Percentiles rank a stretch among this genome's conserved stretches.
Conservation (phyloP, 176 grass and related monocot species). For the Raddia guianensis region DNA sequence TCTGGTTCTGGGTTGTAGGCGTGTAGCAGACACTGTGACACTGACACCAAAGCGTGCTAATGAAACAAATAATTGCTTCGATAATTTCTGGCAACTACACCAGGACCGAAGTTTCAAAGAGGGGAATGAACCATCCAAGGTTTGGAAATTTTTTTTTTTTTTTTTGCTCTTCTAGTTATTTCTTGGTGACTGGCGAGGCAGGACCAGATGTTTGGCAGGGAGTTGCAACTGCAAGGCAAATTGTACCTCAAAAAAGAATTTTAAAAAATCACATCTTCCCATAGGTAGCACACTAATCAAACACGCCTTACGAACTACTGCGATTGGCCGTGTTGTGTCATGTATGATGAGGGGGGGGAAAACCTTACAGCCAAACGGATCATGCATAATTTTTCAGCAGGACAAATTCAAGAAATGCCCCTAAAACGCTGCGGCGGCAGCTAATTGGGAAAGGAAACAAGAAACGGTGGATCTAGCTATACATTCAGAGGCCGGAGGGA, state of each 20-base stretch:
- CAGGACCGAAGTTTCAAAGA: too few relatives aligned
- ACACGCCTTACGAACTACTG: background rate
- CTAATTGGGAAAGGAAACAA: too few relatives aligned
- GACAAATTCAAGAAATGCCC: background rate
- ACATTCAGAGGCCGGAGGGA: too few relatives aligned
- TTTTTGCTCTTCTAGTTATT: background rate
- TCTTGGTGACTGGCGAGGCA: background rate
- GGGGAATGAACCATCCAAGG: background rate
- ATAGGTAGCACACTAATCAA: background rate
- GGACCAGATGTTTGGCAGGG: background rate
- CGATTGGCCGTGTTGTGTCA: background rate
- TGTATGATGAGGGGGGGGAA: background rate
- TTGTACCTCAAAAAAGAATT: background rate
- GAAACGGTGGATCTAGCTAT: constrained; percentile 11
- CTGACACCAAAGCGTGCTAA: background rate
- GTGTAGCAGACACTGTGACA: background rate
- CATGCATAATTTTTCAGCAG: background rate
- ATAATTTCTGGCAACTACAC: background rate
- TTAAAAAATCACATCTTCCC: too few relatives aligned
- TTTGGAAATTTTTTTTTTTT: background rate
- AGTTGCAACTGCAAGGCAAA: background rate
- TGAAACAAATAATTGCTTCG: background rate
- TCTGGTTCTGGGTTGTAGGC: background rate
- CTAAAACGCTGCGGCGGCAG: too few relatives aligned
- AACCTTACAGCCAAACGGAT: background rate